Evolutionary conservation across 179 eudicot species (phyloP).

Genomic region (Spinacia oleracea): DNA sequence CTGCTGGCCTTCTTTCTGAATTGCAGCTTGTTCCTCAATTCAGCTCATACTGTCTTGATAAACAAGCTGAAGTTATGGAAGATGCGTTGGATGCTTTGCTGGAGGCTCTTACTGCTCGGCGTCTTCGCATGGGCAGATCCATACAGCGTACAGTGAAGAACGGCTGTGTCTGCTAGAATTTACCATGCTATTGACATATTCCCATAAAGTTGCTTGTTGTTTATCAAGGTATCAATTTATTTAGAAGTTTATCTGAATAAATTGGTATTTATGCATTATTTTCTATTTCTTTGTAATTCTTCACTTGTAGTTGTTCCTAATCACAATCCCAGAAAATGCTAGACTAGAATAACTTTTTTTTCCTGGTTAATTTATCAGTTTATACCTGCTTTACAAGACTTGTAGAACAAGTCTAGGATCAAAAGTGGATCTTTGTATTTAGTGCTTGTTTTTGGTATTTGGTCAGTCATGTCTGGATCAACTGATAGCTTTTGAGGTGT

Average conservation of each 20-base stretch:
- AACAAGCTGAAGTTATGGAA: slow-evolving; percentile 71
- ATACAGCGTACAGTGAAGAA: slow-evolving; percentile 54
- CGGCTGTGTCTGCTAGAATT: slow-evolving; percentile 23
- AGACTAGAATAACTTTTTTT: too few relatives aligned
- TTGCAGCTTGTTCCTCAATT: slow-evolving; percentile 62
- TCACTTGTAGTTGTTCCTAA: too few relatives aligned
- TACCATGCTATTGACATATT: not conserved
- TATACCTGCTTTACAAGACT: too few relatives aligned
- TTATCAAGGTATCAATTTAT: slow-evolving; percentile 22
- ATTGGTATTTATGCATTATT: not conserved
- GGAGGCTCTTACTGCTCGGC: slow-evolving; percentile 67
- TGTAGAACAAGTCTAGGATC: not conserved
- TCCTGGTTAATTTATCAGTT: too few relatives aligned
- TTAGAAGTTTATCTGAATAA: not conserved
- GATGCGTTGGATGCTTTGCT: slow-evolving; percentile 58
- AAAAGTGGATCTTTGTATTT: not conserved
- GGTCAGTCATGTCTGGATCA: not conserved
- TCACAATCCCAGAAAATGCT: too few relatives aligned
- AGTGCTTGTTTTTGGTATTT: not conserved
- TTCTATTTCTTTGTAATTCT: too few relatives aligned
- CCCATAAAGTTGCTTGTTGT: not conserved
- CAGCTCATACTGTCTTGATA: slow-evolving; percentile 56
- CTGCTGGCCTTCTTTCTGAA: slow-evolving; percentile 75
- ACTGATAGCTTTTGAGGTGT: not conserved
- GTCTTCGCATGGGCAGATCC: slow-evolving; percentile 91